A percentile compares a stretch with the other conserved stretches of the same genome.
phyloP scores from a whole-genome alignment of 192 early-diverging fungal genomes.

The Dissophora ornata region DNA sequence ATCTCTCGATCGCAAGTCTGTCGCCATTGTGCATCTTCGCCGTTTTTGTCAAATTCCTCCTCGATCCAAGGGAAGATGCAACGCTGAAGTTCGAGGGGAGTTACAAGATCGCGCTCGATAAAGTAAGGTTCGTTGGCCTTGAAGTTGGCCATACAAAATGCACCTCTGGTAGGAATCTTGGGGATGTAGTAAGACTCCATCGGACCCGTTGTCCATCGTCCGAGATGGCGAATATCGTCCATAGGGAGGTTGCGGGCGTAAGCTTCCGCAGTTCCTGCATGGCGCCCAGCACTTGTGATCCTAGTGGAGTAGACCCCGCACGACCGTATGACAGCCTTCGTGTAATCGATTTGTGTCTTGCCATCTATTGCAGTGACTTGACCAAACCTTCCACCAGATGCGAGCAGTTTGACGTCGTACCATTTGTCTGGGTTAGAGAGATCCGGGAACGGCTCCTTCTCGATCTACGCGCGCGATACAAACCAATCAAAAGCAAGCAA shows the following conservation, averaged over 20 bases:
- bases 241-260: too few species aligned
- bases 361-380: too few species aligned
- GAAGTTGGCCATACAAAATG: constrained; percentile 33
- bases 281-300: constrained; percentile 23
- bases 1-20: constrained; percentile 11
- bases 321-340: constrained; percentile 24
- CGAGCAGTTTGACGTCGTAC: constrained; percentile 17
- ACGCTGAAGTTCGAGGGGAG: constrained; percentile 18
- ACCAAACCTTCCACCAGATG: not conserved
- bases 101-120: constrained; percentile 24
- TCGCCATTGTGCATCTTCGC: not conserved
- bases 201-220: constrained; percentile 23
- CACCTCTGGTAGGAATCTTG: constrained; percentile 5
- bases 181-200: constrained; percentile 18
- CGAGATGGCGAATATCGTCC: constrained; percentile 27
- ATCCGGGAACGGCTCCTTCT: constrained; percentile 15
- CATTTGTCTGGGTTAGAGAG: constrained; percentile 7
- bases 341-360: constrained; percentile 14
- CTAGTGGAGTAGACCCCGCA: constrained; percentile 28
- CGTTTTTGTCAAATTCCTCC: constrained; percentile 3
- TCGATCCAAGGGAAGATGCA: constrained; percentile 31
- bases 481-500: not conserved
- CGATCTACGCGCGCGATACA: not conserved
- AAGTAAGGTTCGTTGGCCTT: constrained; percentile 14
- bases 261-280: constrained; percentile 14